Evolutionary conservation across 1,284 basidiomycete genomes (phyloP), one percentile per base, ranked within the genome.

Genomic region (Trichosporon ovoides): DNA sequence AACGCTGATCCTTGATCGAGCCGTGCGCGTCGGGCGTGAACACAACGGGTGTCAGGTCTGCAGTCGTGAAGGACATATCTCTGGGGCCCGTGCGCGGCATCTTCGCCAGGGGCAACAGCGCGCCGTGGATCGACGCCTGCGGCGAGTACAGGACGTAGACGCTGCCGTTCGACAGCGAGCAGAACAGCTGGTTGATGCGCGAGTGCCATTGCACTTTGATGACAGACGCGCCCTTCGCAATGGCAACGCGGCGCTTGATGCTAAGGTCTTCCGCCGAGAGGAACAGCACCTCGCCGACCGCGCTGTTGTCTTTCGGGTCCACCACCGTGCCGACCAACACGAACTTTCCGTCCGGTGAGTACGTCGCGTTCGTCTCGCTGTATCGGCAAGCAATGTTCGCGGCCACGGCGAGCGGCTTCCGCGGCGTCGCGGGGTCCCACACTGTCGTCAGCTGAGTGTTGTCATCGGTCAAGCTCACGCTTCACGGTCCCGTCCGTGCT

Each of bases 121-220:
- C 94, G 7, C 96, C 96, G 69, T 95, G 91, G 61, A 88, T 79
- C 12, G 93, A 97, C 18, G 87, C 85, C 53, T 81, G 78, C 2
- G 92, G 90, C 43, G 91, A 94, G 79, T 98, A 98, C 52, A 95
- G 81, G 55, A 98, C 89, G 58, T 86, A 84, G 65, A 97, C 86
- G 59, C 86, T 81, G 24, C 95, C 96, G 64, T 85, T 89, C n/a
- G 93, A 89, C 52, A 91, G 81, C 1, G 91, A 87, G 28, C 87
- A 83, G 56, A 96, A 81, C 69, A 97, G 89, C 83, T 97, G 94
- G 79, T 97, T 97, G 80, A 97, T 96, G 76, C 90, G 89, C n/a
- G 90, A 85, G 78, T 96, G 94, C 93, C 93, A 97, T 31, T 84
- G 78, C 1, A 96, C 88, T 67, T 86, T 88, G 57, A 97, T 88